These are phyloP conservation scores for Auricularia cornea DNA, from an alignment of 768 basidiomycete genomes.

Conservation along the genomic window DNA sequence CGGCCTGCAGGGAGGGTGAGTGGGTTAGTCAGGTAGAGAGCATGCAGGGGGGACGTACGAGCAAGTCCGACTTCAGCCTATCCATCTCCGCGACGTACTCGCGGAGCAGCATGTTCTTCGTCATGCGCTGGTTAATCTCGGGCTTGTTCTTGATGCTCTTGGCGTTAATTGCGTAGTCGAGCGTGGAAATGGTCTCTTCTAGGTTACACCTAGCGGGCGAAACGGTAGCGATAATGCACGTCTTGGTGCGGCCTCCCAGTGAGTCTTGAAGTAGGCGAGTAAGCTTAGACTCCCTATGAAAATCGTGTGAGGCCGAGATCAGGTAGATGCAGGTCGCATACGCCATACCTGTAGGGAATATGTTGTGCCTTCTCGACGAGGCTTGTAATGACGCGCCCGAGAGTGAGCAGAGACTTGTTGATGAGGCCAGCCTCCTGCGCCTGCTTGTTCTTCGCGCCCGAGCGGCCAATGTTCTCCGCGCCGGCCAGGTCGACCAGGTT, in stretches of 20 bases:
- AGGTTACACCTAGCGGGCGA: constrained; percentile 89
- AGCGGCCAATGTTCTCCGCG: constrained; percentile 93
- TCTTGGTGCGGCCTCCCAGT: constrained; percentile 94
- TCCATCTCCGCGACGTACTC: constrained; percentile 94
- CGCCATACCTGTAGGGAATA: constrained; percentile 79
- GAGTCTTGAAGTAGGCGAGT: constrained; percentile 98
- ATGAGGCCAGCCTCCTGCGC: constrained; percentile 98
- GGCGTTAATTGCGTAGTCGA: constrained; percentile 92
- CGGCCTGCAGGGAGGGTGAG: constrained; percentile 37
- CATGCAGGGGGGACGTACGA: constrained; percentile 20
- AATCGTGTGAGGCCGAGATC: background rate
- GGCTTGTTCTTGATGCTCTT: constrained; percentile 94
- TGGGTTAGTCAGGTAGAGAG: background rate
- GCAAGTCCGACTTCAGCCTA: constrained; percentile 78
- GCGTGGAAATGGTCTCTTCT: constrained; percentile 95
- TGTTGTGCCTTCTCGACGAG: constrained; percentile 88
- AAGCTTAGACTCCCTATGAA: constrained; percentile 82
- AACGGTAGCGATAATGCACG: constrained; percentile 94
- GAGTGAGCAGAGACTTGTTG: constrained; percentile 92
- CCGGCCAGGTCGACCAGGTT: constrained; percentile 81
- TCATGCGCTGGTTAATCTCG: constrained; percentile 91
- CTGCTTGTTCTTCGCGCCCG: constrained; percentile 89
- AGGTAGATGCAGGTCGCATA: background rate
- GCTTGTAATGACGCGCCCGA: constrained; percentile 93
- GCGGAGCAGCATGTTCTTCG: constrained; percentile 82